Evolutionary conservation across 2,329 filamentous ascomycete species (phyloP).

Genomic region (Juglanconis juglandina): DNA sequence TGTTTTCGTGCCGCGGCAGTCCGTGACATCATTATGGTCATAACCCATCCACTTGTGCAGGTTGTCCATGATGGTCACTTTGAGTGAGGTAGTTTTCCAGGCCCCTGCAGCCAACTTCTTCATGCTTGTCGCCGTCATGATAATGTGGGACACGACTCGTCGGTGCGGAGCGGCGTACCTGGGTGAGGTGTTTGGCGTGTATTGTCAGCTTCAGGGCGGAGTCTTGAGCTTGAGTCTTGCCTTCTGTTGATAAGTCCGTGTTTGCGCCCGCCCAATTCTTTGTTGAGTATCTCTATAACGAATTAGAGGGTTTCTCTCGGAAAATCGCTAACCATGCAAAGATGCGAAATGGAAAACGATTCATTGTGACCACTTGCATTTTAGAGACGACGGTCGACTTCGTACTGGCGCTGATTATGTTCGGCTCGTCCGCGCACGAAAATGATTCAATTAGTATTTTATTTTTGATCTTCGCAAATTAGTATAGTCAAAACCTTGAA

Average conservation of each 20-base stretch:
- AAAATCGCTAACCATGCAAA: background rate
- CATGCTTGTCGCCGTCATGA: background rate
- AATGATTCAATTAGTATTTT: too few species aligned
- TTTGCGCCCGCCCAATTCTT: background rate
- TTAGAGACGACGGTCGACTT: background rate
- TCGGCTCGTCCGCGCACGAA: background rate
- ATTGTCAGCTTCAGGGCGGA: background rate
- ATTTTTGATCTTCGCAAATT: too few species aligned
- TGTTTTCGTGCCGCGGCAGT: background rate
- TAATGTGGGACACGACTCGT: background rate
- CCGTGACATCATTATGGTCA: background rate
- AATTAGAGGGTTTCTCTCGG: background rate
- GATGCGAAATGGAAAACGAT: background rate
- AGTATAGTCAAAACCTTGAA: too few species aligned
- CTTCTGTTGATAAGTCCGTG: background rate
- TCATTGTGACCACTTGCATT: background rate
- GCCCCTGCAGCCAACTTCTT: too few species aligned
- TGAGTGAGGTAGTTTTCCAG: background rate
- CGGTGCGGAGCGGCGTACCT: background rate
- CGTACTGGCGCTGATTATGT: background rate
- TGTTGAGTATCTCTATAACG: background rate
- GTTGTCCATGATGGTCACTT: background rate
- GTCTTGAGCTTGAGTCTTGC: background rate
- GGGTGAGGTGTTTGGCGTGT: background rate
- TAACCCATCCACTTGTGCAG: background rate